Base-by-base conservation (phyloP, 2,329 filamentous ascomycete genomes). In the Phialophora verrucosa region DNA sequence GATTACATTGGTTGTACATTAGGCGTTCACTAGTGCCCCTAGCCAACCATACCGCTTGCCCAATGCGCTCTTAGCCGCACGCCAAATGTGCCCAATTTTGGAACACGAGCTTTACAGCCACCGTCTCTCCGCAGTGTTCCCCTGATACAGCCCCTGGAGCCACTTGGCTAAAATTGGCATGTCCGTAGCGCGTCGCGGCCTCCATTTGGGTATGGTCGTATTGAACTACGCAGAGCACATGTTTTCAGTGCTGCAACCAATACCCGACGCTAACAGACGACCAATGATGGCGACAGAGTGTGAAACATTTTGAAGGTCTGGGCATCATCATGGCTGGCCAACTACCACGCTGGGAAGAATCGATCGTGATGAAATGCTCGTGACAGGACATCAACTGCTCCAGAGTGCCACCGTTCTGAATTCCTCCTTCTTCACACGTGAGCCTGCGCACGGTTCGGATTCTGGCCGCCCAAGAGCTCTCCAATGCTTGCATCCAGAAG, bases 71-170 rank as follows among this genome's bases (percentile, higher is more conserved):
- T 7, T 35, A 42, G 25, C 8, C n/a, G 25, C 35, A 38, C 35
- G 29, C 61, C 47, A 42, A 5, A 4, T 25, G 38, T 44, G 20
- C 31, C 67, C 53, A 67, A 65, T 62, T 64, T 69, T 64, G 67
- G 64, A 67, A 62, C 7, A 63, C 11, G 20, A 49, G 51, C 42
- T 31, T 38, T 31, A 59, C 62, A 56, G 57, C 61, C 65, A 63
- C 66, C 23, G 29, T 32, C 55, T 61, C 56, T 65, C 62, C 62
- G 50, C 64, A 57, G 31, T 44, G 47, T 68, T 56, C 65, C 68
- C 68, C 68, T 70, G 68, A 70, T 70, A 70, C 68, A 61, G 64
- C 62, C 59, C 59, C 62, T 59, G 53, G 44, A 31, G 49, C 55
- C 56, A 64, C 49, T 62, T 65, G 20, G 20, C 65, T 66, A 56